These are phyloP conservation scores for Botryotinia calthae DNA, from an alignment of 2,329 filamentous ascomycete species.

Conservation along the genomic window DNA sequence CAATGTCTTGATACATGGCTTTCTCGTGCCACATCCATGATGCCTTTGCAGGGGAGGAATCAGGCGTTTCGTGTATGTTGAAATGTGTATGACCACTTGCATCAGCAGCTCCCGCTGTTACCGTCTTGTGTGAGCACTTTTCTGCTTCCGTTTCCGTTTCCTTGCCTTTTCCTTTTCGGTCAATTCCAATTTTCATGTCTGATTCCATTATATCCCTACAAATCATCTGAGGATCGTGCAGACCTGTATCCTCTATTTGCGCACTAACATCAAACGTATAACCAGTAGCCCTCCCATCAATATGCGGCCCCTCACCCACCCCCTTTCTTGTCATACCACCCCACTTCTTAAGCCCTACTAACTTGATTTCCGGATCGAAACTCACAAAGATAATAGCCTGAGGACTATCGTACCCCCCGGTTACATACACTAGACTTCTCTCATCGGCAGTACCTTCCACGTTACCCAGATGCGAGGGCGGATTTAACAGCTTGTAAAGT, in stretches of 20 bases:
- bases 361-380: constrained; percentile 44
- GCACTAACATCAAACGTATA: neutral
- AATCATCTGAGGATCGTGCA: neutral
- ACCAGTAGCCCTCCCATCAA: constrained; percentile 32
- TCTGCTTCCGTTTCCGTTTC: constrained; percentile 21
- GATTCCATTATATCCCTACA: constrained; percentile 26
- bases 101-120: neutral
- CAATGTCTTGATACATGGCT: constrained; percentile 35
- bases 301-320: constrained; percentile 33
- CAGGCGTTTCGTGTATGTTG: neutral
- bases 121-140: neutral
- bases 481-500: constrained; percentile 44
- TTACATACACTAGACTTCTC: constrained; percentile 48
- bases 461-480: constrained; percentile 39
- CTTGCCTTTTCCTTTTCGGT: constrained; percentile 34
- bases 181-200: constrained; percentile 28
- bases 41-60: neutral
- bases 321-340: constrained; percentile 26
- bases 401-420: constrained; percentile 33
- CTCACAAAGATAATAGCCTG: constrained; percentile 44
- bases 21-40: constrained; percentile 31
- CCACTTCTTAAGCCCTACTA: constrained; percentile 37
- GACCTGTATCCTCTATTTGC: neutral
- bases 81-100: neutral
- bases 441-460: constrained; percentile 48